Evolutionary conservation across 2,329 filamentous ascomycete species (phyloP).

Genomic region (Dothideomycetidae sp.): DNA sequence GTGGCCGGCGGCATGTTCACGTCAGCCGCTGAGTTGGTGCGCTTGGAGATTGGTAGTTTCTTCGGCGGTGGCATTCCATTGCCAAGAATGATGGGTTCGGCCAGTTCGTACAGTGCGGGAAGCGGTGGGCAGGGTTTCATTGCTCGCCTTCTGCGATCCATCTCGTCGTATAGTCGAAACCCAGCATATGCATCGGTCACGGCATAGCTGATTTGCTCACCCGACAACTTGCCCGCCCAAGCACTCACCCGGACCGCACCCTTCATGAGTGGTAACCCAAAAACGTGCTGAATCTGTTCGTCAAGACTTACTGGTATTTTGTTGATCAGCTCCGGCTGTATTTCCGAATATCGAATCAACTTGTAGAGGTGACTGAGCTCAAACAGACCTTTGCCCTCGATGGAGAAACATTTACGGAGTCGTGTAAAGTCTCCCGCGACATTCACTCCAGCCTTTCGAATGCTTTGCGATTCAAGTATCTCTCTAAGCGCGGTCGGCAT

Average conservation of each 20-base stretch:
- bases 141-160: conserved; percentile 53
- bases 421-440: conserved; percentile 55
- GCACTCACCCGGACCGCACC: conserved; percentile 58
- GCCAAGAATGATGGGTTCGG: conserved; percentile 46
- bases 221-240: conserved; percentile 52
- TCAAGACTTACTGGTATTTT: conserved; percentile 52
- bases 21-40: background rate
- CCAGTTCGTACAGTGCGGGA: conserved; percentile 53
- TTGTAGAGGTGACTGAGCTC: conserved; percentile 75
- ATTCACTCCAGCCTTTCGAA: conserved; percentile 64
- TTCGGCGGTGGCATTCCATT: conserved; percentile 24
- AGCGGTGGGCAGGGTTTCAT: conserved; percentile 57
- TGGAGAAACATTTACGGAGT: conserved; percentile 48
- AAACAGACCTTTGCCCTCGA: conserved; percentile 53
- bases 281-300: conserved; percentile 52
- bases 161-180: conserved; percentile 54
- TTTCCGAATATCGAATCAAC: conserved; percentile 52
- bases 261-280: conserved; percentile 65
- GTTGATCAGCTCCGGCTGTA: conserved; percentile 45
- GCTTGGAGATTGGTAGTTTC: background rate
- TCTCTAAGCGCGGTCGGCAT: conserved; percentile 55
- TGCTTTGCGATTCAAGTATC: conserved; percentile 54
- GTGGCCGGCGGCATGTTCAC: background rate
- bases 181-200: conserved; percentile 75
- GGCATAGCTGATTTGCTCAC: conserved; percentile 57